phyloP scores from a whole-genome alignment of 2,329 filamentous ascomycete species.

The Exophiala dermatitidis region DNA sequence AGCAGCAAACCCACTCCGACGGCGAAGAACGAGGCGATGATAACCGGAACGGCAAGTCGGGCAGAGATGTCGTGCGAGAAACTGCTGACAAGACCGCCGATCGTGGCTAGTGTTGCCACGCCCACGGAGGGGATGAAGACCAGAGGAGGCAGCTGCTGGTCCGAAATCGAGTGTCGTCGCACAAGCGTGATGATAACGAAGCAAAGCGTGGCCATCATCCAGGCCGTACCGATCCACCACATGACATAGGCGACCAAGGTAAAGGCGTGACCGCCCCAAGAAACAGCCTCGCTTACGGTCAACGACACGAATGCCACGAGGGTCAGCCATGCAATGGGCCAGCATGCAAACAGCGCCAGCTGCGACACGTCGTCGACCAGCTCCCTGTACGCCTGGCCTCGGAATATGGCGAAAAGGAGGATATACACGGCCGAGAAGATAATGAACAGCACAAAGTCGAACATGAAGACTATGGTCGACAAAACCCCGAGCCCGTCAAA shows the following conservation, averaged over 20 bases:
- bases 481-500: constrained; percentile 35
- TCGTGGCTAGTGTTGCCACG: constrained; percentile 20
- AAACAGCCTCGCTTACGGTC: constrained; percentile 50
- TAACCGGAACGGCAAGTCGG: constrained; percentile 34
- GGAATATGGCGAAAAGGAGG: constrained; percentile 31
- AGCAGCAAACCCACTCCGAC: constrained; percentile 33
- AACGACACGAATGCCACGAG: constrained; percentile 30
- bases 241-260: constrained; percentile 33
- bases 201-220: constrained; percentile 28
- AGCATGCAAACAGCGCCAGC: constrained; percentile 35
- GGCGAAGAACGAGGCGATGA: constrained; percentile 36
- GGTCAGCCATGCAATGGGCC: constrained; percentile 32
- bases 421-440: constrained; percentile 31
- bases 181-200: constrained; percentile 31
- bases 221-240: constrained; percentile 37
- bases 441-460: constrained; percentile 33
- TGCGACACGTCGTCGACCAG: constrained; percentile 33
- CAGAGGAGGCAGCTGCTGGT: constrained; percentile 34
- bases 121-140: constrained; percentile 27
- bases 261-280: constrained; percentile 29
- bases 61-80: constrained; percentile 23
- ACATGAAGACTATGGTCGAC: constrained; percentile 36
- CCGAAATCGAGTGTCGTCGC: constrained; percentile 32
- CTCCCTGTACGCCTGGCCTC: constrained; percentile 29
- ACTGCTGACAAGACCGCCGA: constrained; percentile 15